These are phyloP conservation scores for Erigeron philadelphicus DNA, from an alignment of 140 eudicot species.

Conservation along the genomic window DNA sequence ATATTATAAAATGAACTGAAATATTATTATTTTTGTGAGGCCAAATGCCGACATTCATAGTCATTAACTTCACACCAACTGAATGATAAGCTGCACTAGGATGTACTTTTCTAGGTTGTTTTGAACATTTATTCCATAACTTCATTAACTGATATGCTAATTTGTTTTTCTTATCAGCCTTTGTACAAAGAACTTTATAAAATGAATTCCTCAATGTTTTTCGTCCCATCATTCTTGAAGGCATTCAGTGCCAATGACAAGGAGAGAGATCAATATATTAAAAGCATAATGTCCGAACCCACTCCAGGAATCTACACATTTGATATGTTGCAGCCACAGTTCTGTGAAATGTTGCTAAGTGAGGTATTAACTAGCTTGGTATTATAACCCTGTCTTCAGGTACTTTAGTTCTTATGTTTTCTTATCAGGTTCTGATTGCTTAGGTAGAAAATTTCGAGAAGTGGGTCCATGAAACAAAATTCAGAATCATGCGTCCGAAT, in stretches of 20 bases:
- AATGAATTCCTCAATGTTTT: conserved; percentile 65
- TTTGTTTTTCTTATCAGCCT: conserved; percentile 46
- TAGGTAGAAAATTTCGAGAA: conserved; percentile 89
- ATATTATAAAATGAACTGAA: not conserved
- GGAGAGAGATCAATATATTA: conserved; percentile 61
- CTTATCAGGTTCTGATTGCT: conserved; percentile 44
- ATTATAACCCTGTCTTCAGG: conserved; percentile 19
- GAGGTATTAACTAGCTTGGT: conserved; percentile 49
- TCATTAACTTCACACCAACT: no score
- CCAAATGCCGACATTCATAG: not conserved
- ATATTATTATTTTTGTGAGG: not conserved
- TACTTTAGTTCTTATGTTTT: conserved; percentile 36
- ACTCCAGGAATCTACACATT: conserved; percentile 70
- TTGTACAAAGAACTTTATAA: conserved; percentile 70
- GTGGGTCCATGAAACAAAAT: conserved; percentile 77
- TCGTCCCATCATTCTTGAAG: conserved; percentile 63
- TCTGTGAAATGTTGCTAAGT: conserved; percentile 71
- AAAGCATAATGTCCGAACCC: conserved; percentile 77
- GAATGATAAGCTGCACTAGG: not conserved
- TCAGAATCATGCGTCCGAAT: conserved; percentile 92
- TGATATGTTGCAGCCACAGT: conserved; percentile 82
- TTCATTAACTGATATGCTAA: not conserved
- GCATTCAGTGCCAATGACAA: conserved; percentile 54
- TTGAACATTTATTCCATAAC: not conserved
- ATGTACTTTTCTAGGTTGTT: not conserved